Percentiles rank a stretch among this genome's conserved stretches.
phyloP scores from a whole-genome alignment of 768 basidiomycete genomes.

The Candolleomyces efflorescens region DNA sequence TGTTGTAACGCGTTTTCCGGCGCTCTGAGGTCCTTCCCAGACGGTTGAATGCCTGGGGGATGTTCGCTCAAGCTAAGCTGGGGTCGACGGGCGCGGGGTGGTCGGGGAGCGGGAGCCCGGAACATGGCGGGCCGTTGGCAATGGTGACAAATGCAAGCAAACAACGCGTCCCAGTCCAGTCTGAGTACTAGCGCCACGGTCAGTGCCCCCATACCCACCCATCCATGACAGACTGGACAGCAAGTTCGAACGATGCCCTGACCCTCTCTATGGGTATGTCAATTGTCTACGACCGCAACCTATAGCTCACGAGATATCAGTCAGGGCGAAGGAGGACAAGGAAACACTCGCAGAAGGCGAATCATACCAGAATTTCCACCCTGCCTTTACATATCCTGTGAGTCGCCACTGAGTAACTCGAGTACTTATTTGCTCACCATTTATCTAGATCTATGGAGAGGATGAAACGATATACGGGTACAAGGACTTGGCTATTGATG shows the following conservation, averaged over 20 bases:
- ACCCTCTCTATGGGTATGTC: slow-evolving; percentile 67
- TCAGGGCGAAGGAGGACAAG: slow-evolving; percentile 66
- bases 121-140: neutral
- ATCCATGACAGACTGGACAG: slow-evolving; percentile 65
- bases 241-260: slow-evolving; percentile 75
- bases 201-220: neutral
- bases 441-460: slow-evolving; percentile 82
- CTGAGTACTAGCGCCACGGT: neutral
- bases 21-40: too few species aligned
- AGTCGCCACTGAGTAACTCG: slow-evolving; percentile 16
- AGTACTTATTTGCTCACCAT: too few species aligned
- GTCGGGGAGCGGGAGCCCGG: neutral
- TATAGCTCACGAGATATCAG: slow-evolving; percentile 30
- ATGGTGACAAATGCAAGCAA: slow-evolving; percentile 16
- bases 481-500: slow-evolving; percentile 77
- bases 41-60: too few species aligned
- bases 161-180: slow-evolving; percentile 36
- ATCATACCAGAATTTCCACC: slow-evolving; percentile 67
- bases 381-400: slow-evolving; percentile 92
- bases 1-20: too few species aligned
- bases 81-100: neutral
- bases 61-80: neutral
- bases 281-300: neutral
- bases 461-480: slow-evolving; percentile 97
- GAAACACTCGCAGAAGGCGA: slow-evolving; percentile 53